Evolutionary conservation across 176 grass and related monocot genomes (phyloP).

Genomic region (Zea luxurians): DNA sequence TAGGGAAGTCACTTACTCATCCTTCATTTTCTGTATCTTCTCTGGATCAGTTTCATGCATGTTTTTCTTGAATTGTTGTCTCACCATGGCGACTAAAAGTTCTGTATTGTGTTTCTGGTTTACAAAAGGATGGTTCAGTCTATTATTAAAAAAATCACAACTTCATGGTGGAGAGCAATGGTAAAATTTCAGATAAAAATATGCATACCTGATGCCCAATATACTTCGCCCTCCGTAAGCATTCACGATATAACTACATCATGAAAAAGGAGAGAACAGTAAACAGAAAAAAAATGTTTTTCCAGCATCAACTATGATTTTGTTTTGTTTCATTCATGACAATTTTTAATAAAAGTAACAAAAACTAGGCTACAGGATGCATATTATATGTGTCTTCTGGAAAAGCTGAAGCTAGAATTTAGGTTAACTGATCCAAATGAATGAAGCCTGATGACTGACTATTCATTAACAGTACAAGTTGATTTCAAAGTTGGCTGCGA

Average conservation of each 20-base stretch:
- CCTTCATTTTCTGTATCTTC: too few species aligned
- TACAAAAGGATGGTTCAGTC: conserved; percentile 38
- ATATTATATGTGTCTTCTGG: not conserved
- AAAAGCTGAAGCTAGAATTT: conserved; percentile 17
- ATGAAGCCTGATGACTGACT: conserved; percentile 18
- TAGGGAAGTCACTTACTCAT: too few species aligned
- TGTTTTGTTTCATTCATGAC: not conserved
- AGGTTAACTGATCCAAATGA: not conserved
- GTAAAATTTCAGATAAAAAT: too few species aligned
- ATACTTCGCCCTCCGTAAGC: conserved; percentile 68
- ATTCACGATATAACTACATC: conserved; percentile 60
- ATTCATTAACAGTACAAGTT: too few species aligned
- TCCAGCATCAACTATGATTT: not conserved
- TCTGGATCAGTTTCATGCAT: too few species aligned
- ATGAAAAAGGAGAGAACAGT: conserved; percentile 17
- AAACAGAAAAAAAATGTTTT: conserved; percentile 7
- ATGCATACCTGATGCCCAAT: conserved; percentile 73
- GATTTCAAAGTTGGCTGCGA: too few species aligned
- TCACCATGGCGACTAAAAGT: too few species aligned
- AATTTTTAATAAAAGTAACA: not conserved
- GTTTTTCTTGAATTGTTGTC: too few species aligned
- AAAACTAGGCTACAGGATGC: conserved; percentile 3
- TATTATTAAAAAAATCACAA: too few species aligned
- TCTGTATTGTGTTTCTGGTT: too few species aligned
- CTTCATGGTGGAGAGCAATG: too few species aligned